A percentile compares a stretch with the other conserved stretches of the same genome.
Evolutionary conservation across 768 basidiomycete species (phyloP).

Genomic region (Tulasnella calospora): DNA sequence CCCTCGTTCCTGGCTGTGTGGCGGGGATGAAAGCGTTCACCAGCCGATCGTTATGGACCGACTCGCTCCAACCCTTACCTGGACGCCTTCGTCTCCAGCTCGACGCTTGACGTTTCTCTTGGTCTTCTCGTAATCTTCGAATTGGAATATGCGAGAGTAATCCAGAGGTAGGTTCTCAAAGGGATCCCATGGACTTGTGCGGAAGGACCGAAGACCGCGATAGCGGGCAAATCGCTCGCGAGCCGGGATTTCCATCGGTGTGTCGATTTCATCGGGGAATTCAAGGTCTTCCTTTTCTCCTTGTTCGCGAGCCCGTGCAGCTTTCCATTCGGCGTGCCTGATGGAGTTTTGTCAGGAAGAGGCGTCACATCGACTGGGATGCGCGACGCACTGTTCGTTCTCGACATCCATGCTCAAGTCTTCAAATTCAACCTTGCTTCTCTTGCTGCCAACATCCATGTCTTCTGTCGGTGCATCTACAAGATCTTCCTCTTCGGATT

Average conservation of each 20-base stretch:
- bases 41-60: not conserved
- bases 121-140: slow-evolving; percentile 89
- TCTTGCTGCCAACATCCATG: slow-evolving; percentile 39
- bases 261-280: slow-evolving; percentile 98
- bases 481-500: slow-evolving; percentile 47
- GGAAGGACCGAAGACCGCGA: slow-evolving; percentile 84
- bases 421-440: slow-evolving; percentile 52
- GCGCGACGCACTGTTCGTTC: slow-evolving; percentile 63
- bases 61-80: slow-evolving; percentile 53
- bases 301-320: slow-evolving; percentile 45
- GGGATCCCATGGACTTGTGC: slow-evolving; percentile 96
- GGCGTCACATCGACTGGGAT: not conserved
- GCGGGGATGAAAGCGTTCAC: not conserved
- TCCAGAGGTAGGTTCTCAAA: slow-evolving; percentile 93
- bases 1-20: slow-evolving; percentile 69
- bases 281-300: slow-evolving; percentile 75
- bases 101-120: slow-evolving; percentile 63
- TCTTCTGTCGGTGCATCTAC: slow-evolving; percentile 52
- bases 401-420: slow-evolving; percentile 84
- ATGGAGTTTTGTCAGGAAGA: slow-evolving; percentile 4
- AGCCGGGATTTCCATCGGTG: slow-evolving; percentile 78
- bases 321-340: slow-evolving; percentile 64
- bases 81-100: slow-evolving; percentile 63
- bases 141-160: slow-evolving; percentile 93
- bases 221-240: slow-evolving; percentile 82